A percentile compares a stretch with the other conserved stretches of the same genome.
Conservation (phyloP, 1,284 basidiomycete species). For the Afroboletus lepidellus region DNA sequence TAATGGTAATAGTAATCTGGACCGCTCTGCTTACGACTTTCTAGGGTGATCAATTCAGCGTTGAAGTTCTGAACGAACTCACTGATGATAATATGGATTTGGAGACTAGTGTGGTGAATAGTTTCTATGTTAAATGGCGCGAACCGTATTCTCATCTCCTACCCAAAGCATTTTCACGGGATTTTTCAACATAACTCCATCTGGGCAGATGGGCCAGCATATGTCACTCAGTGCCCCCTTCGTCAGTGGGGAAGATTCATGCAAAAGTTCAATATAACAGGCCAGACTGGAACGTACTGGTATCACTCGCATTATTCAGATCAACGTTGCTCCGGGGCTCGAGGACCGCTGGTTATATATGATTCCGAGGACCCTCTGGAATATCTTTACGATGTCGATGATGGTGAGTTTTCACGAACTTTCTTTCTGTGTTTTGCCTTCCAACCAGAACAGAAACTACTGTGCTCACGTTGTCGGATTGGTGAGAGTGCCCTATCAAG, state of each 20-base stretch:
- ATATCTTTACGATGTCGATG: conserved; percentile 38
- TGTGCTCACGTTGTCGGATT: conserved; percentile 33
- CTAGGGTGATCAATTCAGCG: conserved; percentile 18
- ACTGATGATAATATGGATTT: conserved; percentile 32
- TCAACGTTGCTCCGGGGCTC: conserved; percentile 46
- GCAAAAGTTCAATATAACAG: conserved; percentile 17
- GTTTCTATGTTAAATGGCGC: too few species aligned
- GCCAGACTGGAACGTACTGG: conserved; percentile 35
- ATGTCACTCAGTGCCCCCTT: conserved; percentile 36
- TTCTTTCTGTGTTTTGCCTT: neutral
- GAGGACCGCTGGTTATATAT: conserved; percentile 37
- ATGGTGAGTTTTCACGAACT: conserved; percentile 24
- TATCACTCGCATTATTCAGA: conserved; percentile 32
- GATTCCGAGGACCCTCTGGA: conserved; percentile 29
- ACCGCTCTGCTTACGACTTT: neutral
- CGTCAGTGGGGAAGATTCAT: conserved; percentile 23
- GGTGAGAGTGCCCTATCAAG: conserved; percentile 11
- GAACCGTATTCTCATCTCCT: neutral
- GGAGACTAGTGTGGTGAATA: conserved; percentile 35
- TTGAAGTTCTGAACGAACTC: conserved; percentile 32
- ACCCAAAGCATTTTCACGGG: conserved; percentile 36
- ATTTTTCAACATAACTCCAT: conserved; percentile 28
- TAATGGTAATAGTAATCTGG: neutral
- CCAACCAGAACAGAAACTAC: conserved; percentile 24
- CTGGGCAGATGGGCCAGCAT: conserved; percentile 34